Evolutionary conservation across 2,329 filamentous ascomycete genomes (phyloP).

Genomic region (Microdochium paspali): DNA sequence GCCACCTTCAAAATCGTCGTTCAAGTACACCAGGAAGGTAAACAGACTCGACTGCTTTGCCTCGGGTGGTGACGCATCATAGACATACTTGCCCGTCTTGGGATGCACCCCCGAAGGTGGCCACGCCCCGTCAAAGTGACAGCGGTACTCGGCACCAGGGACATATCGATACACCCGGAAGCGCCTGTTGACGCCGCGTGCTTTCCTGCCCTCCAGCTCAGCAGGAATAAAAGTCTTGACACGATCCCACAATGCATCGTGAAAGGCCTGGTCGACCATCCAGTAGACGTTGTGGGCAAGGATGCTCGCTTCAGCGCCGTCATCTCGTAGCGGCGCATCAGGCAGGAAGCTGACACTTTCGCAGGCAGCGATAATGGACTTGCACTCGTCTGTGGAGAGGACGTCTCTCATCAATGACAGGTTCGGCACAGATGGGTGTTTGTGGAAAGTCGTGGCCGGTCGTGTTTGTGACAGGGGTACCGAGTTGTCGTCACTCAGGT

Average conservation of each 20-base stretch:
- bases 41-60: slow-evolving; percentile 58
- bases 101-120: slow-evolving; percentile 56
- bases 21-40: slow-evolving; percentile 60
- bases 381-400: slow-evolving; percentile 52
- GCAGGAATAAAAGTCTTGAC: slow-evolving; percentile 48
- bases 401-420: slow-evolving; percentile 52
- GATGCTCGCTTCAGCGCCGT: slow-evolving; percentile 50
- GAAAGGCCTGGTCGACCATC: slow-evolving; percentile 55
- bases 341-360: slow-evolving; percentile 58
- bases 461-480: slow-evolving; percentile 36
- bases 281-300: slow-evolving; percentile 68
- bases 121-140: slow-evolving; percentile 66
- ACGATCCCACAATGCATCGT: slow-evolving; percentile 53
- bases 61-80: slow-evolving; percentile 51
- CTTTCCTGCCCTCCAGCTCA: slow-evolving; percentile 42
- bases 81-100: slow-evolving; percentile 46
- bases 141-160: slow-evolving; percentile 61
- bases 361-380: slow-evolving; percentile 55
- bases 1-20: slow-evolving; percentile 62
- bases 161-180: slow-evolving; percentile 68
- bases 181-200: slow-evolving; percentile 56
- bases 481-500: slow-evolving; percentile 48
- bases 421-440: slow-evolving; percentile 54
- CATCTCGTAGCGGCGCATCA: slow-evolving; percentile 57
- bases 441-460: slow-evolving; percentile 40